Conservation (phyloP, 2,329 filamentous ascomycete genomes). For the Nothophaeocryptopus gaeumannii region DNA sequence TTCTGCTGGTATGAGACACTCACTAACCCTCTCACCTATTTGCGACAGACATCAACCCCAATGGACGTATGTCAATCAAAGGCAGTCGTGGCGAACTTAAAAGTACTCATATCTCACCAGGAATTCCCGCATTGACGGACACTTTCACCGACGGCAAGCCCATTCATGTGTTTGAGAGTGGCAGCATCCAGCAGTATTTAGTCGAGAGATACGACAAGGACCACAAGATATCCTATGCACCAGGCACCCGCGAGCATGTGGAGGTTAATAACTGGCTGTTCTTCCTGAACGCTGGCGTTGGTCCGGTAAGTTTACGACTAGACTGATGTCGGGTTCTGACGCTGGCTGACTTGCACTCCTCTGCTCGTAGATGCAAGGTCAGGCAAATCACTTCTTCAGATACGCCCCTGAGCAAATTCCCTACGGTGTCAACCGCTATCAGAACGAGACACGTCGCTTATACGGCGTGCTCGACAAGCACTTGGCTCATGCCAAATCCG, state of each 20-base stretch:
- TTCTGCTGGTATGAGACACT: too few relatives aligned
- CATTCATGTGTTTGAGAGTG: constrained; percentile 79
- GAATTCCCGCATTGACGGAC: constrained; percentile 81
- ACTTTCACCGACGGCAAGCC: constrained; percentile 68
- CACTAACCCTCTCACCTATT: too few relatives aligned
- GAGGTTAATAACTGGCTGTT: constrained; percentile 66
- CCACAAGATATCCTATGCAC: constrained; percentile 77
- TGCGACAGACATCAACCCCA: constrained; percentile 92
- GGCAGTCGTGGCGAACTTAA: neutral
- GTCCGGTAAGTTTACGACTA: constrained; percentile 17
- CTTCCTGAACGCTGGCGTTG: constrained; percentile 67
- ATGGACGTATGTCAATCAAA: constrained; percentile 45
- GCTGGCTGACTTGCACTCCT: neutral
- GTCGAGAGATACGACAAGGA: constrained; percentile 63
- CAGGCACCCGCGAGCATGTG: constrained; percentile 69
- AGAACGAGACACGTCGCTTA: constrained; percentile 77
- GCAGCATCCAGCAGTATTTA: constrained; percentile 80
- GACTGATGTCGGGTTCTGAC: constrained; percentile 5
- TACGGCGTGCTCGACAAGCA: constrained; percentile 75
- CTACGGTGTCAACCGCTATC: constrained; percentile 79
- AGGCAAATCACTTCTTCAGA: constrained; percentile 78
- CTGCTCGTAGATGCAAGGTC: constrained; percentile 37
- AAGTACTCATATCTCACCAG: constrained; percentile 34
- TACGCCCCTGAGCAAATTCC: constrained; percentile 80
- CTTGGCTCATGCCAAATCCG: constrained; percentile 52